Evolutionary conservation across 2,329 filamentous ascomycete species (phyloP).

Genomic region (Venturia oleaginea): DNA sequence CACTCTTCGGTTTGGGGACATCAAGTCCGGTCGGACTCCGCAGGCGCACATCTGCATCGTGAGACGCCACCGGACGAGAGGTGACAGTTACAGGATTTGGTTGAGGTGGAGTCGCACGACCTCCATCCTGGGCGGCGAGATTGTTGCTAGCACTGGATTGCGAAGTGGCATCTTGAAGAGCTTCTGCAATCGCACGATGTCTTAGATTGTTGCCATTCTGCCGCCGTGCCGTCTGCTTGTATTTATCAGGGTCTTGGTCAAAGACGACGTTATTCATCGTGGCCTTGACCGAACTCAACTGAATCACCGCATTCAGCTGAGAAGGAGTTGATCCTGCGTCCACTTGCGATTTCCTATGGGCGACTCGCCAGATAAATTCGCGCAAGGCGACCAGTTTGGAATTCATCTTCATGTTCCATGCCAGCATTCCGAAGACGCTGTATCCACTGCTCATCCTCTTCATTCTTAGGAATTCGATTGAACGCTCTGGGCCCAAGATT

Average conservation of each 20-base stretch:
- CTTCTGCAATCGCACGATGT: slow-evolving; percentile 78
- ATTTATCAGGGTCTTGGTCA: slow-evolving; percentile 59
- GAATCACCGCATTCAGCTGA: slow-evolving; percentile 51
- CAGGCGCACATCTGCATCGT: background rate
- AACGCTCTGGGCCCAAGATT: slow-evolving; percentile 51
- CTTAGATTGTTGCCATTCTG: slow-evolving; percentile 25
- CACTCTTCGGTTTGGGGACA: background rate
- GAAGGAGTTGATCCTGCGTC: background rate
- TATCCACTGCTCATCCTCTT: slow-evolving; percentile 95
- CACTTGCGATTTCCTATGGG: slow-evolving; percentile 51
- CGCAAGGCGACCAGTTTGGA: slow-evolving; percentile 74
- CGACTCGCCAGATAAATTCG: slow-evolving; percentile 86
- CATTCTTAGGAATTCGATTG: slow-evolving; percentile 61
- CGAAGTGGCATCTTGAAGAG: slow-evolving; percentile 66
- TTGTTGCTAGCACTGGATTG: background rate
- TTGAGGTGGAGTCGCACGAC: background rate
- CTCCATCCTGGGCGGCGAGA: background rate
- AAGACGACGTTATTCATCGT: slow-evolving; percentile 74
- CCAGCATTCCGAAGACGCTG: slow-evolving; percentile 74
- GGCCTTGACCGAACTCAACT: slow-evolving; percentile 66
- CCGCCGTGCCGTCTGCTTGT: slow-evolving; percentile 24
- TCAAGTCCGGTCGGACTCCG: background rate
- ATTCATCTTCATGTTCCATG: slow-evolving; percentile 72
- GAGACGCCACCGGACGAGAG: background rate
- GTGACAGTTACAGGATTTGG: background rate